Percentiles rank a stretch among this genome's conserved stretches.
Evolutionary conservation across 108 stramenopile species (phyloP).

Genomic region (Schizochytrium sp.): DNA sequence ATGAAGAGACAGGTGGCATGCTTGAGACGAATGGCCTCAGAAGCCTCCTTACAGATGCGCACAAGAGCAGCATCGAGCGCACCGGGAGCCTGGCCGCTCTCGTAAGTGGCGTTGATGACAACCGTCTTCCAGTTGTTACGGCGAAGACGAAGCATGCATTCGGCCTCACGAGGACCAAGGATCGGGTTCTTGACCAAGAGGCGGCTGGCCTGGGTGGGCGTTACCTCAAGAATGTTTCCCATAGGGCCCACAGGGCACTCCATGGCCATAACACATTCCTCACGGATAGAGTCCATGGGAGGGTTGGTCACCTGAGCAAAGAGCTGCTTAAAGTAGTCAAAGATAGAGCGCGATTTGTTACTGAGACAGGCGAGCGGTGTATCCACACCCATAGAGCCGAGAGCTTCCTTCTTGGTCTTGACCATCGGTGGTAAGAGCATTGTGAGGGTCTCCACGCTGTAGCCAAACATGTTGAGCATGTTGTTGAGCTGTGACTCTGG

Average conservation of each 20-base stretch:
- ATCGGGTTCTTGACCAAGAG: conserved; percentile 90
- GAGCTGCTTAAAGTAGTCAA: conserved; percentile 98
- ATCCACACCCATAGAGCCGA: conserved; percentile 98
- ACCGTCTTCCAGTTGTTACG: conserved; percentile 67
- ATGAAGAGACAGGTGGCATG: conserved; percentile 89
- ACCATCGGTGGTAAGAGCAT: conserved; percentile 93
- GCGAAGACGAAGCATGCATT: conserved; percentile 77
- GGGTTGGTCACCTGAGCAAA: conserved; percentile 99
- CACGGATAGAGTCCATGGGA: conserved; percentile 96
- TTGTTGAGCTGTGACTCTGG: conserved; percentile 61
- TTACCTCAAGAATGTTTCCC: conserved; percentile 87
- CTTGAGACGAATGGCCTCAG: conserved; percentile 84
- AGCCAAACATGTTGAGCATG: conserved; percentile 83
- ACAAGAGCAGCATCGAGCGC: conserved; percentile 92
- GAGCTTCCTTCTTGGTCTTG: conserved; percentile 90
- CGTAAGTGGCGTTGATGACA: conserved; percentile 92
- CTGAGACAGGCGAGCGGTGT: conserved; percentile 94
- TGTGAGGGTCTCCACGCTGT: conserved; percentile 89
- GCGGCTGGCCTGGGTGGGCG: conserved; percentile 85
- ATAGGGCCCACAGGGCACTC: conserved; percentile 94
- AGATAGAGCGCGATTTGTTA: conserved; percentile 89
- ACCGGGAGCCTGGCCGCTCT: conserved; percentile 85
- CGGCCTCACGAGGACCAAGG: conserved; percentile 86
- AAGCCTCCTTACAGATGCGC: conserved; percentile 91
- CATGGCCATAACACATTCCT: conserved; percentile 97